phyloP scores from a whole-genome alignment of 495 filamentous ascomycete species.

The Trichoderma parareesei region DNA sequence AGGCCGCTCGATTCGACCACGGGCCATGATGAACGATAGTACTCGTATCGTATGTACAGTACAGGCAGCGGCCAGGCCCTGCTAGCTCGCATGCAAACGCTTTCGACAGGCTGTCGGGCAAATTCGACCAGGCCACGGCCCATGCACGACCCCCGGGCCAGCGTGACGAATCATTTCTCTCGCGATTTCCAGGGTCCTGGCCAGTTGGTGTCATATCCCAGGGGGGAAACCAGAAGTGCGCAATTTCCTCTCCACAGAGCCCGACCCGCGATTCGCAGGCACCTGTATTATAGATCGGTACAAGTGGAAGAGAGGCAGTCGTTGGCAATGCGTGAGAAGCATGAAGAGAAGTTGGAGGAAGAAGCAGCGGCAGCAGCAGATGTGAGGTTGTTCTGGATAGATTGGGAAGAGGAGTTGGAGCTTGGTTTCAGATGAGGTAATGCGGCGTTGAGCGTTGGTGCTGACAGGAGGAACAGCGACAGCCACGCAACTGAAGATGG shows the following conservation, averaged over 20 bases:
- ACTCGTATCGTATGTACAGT: too few species aligned
- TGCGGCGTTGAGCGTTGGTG: too few species aligned
- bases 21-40: background rate
- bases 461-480: too few species aligned
- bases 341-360: background rate
- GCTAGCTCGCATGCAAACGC: background rate
- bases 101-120: background rate
- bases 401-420: background rate
- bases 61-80: background rate
- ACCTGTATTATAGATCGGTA: too few species aligned
- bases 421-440: background rate
- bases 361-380: background rate
- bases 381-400: background rate
- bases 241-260: background rate
- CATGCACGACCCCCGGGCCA: background rate
- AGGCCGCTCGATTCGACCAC: background rate
- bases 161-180: slow-evolving; percentile 5
- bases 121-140: background rate
- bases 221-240: background rate
- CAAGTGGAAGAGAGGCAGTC: too few species aligned
- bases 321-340: background rate
- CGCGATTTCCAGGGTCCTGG: slow-evolving; percentile 6
- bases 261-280: too few species aligned
- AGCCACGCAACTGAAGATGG: too few species aligned
- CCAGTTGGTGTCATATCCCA: slow-evolving; percentile 4